These are phyloP conservation scores for Phaeosphaeriaceae sp. DNA, from an alignment of 2,329 filamentous ascomycete species.

Conservation along the genomic window DNA sequence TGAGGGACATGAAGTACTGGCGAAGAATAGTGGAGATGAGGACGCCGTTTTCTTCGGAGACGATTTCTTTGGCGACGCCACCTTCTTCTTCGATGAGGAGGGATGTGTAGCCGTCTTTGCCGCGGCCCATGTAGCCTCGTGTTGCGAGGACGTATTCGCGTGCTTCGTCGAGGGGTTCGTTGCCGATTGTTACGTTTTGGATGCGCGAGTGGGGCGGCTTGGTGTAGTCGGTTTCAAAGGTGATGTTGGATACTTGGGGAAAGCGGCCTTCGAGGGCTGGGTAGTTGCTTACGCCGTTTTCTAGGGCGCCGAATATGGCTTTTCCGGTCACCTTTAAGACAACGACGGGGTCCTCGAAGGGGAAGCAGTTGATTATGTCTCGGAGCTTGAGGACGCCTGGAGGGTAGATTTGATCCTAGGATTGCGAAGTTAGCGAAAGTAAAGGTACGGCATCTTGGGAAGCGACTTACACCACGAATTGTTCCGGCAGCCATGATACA, in stretches of 20 bases:
- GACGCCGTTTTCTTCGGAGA: slow-evolving; percentile 85
- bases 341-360: slow-evolving; percentile 89
- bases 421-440: too few relatives aligned
- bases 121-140: slow-evolving; percentile 85
- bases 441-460: too few relatives aligned
- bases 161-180: slow-evolving; percentile 65
- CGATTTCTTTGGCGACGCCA: slow-evolving; percentile 76
- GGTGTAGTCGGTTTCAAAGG: slow-evolving; percentile 72
- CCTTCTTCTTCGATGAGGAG: slow-evolving; percentile 79
- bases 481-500: slow-evolving; percentile 25
- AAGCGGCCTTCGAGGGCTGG: slow-evolving; percentile 85
- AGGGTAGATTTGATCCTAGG: slow-evolving; percentile 78
- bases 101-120: slow-evolving; percentile 82
- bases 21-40: slow-evolving; percentile 85
- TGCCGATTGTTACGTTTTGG: slow-evolving; percentile 65
- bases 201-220: slow-evolving; percentile 68
- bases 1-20: slow-evolving; percentile 89
- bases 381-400: slow-evolving; percentile 78
- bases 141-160: slow-evolving; percentile 77
- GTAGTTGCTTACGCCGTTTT: slow-evolving; percentile 81
- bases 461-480: slow-evolving; percentile 11
- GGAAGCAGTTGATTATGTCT: slow-evolving; percentile 88
- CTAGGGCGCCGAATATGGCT: slow-evolving; percentile 78
- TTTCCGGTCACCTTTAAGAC: slow-evolving; percentile 74
- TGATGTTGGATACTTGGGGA: slow-evolving; percentile 84